Evolutionary conservation across 495 filamentous ascomycete genomes (phyloP).

Genomic region (Tetracladium setigerum): DNA sequence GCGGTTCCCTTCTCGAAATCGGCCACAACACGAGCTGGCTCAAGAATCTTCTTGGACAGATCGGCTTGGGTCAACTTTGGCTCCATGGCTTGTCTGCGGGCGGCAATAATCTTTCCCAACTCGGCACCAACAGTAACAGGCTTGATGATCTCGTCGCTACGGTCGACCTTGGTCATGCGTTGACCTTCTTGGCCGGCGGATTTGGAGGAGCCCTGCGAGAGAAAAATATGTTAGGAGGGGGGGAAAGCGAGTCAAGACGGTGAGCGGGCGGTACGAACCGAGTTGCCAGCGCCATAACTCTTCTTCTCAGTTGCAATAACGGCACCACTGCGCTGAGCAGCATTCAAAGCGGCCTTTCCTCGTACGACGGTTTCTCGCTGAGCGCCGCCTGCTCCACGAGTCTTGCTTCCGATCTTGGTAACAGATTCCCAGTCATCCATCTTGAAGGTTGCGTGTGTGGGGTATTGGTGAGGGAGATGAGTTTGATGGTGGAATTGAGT

Average conservation of each 20-base stretch:
- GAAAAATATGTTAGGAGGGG: background rate
- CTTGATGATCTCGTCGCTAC: constrained; percentile 94
- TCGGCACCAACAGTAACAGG: constrained; percentile 77
- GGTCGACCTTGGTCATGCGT: constrained; percentile 96
- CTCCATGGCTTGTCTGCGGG: constrained; percentile 59
- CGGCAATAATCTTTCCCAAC: constrained; percentile 77
- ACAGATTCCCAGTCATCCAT: constrained; percentile 75
- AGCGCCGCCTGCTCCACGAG: constrained; percentile 50
- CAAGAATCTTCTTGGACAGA: constrained; percentile 90
- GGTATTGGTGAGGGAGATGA: constrained; percentile 1
- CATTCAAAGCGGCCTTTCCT: constrained; percentile 83
- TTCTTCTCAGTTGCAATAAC: constrained; percentile 92
- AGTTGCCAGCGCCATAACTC: constrained; percentile 61
- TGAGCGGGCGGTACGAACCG: constrained; percentile 47
- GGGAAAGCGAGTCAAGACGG: background rate
- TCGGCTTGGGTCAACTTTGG: constrained; percentile 96
- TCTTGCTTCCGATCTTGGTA: constrained; percentile 89
- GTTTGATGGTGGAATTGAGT: background rate
- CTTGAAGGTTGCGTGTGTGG: constrained; percentile 6
- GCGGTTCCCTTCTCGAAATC: constrained; percentile 81
- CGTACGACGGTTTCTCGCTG: constrained; percentile 79
- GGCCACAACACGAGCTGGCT: constrained; percentile 67
- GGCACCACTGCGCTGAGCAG: constrained; percentile 71
- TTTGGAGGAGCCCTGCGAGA: constrained; percentile 41
- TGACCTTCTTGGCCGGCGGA: constrained; percentile 68